Conservation (phyloP, 768 basidiomycete genomes). For the Leccinum obscurum region DNA sequence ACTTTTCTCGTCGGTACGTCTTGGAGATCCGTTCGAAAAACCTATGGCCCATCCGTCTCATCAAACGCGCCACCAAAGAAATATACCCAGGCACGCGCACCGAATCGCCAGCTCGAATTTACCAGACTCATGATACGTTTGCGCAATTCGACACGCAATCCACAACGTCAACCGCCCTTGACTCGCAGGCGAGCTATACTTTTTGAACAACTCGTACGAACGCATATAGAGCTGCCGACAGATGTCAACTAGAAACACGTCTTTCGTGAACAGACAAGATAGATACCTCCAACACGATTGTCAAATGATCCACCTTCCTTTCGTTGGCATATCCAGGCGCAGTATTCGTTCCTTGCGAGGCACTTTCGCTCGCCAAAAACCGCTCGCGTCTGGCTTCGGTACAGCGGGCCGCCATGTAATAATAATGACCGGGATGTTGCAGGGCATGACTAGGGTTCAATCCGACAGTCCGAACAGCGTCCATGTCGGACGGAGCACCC, state of each 20-base stretch:
- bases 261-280: neutral
- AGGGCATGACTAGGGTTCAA: constrained; percentile 80
- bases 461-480: constrained; percentile 61
- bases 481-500: constrained; percentile 46
- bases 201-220: constrained; percentile 92
- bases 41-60: constrained; percentile 36
- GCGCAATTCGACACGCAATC: constrained; percentile 89
- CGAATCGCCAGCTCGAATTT: constrained; percentile 88
- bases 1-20: constrained; percentile 84
- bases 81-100: constrained; percentile 37
- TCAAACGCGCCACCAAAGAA: neutral
- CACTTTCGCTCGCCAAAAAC: constrained; percentile 56
- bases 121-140: constrained; percentile 75
- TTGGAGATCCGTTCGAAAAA: constrained; percentile 93
- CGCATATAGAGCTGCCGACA: constrained; percentile 80
- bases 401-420: constrained; percentile 87
- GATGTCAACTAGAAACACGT: neutral
- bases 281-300: constrained; percentile 76
- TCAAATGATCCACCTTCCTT: constrained; percentile 87
- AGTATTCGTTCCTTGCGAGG: constrained; percentile 36
- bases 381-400: constrained; percentile 73
- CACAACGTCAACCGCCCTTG: constrained; percentile 84
- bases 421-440: constrained; percentile 85
- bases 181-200: constrained; percentile 40
- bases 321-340: constrained; percentile 85